A percentile compares a stretch with the other conserved stretches of the same genome.
Evolutionary conservation across 164 flowering plant genomes (phyloP).

Genomic region (Platanus orientalis): DNA sequence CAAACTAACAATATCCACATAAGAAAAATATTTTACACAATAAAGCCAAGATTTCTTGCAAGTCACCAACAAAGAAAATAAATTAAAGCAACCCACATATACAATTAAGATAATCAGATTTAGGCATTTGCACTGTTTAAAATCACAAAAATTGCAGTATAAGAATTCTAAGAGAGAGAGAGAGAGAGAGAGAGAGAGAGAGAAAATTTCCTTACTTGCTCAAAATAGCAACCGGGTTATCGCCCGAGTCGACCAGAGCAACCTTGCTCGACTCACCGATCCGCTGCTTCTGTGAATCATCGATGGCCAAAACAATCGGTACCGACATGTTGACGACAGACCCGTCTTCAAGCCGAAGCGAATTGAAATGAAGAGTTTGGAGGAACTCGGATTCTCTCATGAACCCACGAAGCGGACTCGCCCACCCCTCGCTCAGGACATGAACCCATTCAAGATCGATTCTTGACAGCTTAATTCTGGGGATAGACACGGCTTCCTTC

Average conservation of each 20-base stretch:
- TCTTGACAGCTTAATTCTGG: conserved; percentile 51
- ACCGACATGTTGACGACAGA: conserved; percentile 92
- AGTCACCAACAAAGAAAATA: background rate
- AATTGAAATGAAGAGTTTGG: conserved; percentile 98
- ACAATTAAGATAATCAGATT: background rate
- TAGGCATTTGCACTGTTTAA: background rate
- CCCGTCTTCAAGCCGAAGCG: conserved; percentile 73
- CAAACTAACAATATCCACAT: background rate
- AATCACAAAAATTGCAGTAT: background rate
- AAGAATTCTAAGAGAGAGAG: background rate
- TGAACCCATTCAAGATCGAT: conserved; percentile 94
- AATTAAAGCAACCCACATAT: background rate
- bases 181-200: background rate
- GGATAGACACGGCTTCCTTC: conserved; percentile 48
- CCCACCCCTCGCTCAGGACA: conserved; percentile 53
- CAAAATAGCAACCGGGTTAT: conserved; percentile 60
- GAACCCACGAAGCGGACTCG: conserved; percentile 55
- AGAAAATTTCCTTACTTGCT: conserved; percentile 48
- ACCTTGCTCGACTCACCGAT: conserved; percentile 58
- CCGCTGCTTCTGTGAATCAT: conserved; percentile 57
- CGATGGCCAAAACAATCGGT: conserved; percentile 89
- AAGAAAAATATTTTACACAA: background rate
- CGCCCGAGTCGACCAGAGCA: conserved; percentile 59
- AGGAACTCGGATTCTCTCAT: conserved; percentile 98
- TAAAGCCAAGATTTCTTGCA: background rate